phyloP scores from a whole-genome alignment of 2,329 filamentous ascomycete genomes.

The Ambrosiella beaveri region DNA sequence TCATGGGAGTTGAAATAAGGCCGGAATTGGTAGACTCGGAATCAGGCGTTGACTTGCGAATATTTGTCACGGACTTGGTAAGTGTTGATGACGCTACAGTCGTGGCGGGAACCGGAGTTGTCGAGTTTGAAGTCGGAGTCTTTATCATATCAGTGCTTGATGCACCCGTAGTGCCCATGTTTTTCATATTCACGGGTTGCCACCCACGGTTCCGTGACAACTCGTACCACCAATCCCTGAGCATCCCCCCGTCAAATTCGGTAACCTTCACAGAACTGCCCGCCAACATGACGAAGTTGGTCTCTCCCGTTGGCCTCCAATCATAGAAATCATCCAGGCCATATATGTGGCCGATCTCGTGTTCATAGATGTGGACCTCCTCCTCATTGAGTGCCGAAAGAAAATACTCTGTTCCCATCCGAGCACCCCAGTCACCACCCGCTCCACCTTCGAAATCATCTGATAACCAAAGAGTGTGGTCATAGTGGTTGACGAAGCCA shows the following conservation, averaged over 20 bases:
- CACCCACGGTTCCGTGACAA: slow-evolving; percentile 19
- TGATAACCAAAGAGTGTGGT: slow-evolving; percentile 31
- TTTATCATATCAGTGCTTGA: not conserved
- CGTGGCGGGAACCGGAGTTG: not conserved
- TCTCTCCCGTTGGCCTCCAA: slow-evolving; percentile 26
- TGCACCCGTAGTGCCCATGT: not conserved
- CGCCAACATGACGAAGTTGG: slow-evolving; percentile 29
- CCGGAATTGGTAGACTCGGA: not conserved
- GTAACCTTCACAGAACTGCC: slow-evolving; percentile 26
- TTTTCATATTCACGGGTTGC: slow-evolving; percentile 12
- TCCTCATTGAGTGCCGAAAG: slow-evolving; percentile 21
- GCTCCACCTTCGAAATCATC: slow-evolving; percentile 27
- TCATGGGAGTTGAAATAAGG: not conserved
- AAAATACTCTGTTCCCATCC: slow-evolving; percentile 27
- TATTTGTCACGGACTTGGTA: not conserved
- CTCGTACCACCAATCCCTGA: slow-evolving; percentile 28
- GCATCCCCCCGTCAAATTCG: slow-evolving; percentile 33
- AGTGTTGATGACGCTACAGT: not conserved
- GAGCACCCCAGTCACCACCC: slow-evolving; percentile 31
- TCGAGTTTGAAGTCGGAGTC: not conserved
- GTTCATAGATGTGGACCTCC: slow-evolving; percentile 28
- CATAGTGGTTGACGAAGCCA: slow-evolving; percentile 25
- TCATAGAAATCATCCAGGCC: slow-evolving; percentile 27
- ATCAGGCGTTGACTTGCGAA: not conserved
- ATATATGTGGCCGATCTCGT: slow-evolving; percentile 29